Base-by-base conservation (phyloP, 805 yeast species). In the Ogataea trehaloabstinens region DNA sequence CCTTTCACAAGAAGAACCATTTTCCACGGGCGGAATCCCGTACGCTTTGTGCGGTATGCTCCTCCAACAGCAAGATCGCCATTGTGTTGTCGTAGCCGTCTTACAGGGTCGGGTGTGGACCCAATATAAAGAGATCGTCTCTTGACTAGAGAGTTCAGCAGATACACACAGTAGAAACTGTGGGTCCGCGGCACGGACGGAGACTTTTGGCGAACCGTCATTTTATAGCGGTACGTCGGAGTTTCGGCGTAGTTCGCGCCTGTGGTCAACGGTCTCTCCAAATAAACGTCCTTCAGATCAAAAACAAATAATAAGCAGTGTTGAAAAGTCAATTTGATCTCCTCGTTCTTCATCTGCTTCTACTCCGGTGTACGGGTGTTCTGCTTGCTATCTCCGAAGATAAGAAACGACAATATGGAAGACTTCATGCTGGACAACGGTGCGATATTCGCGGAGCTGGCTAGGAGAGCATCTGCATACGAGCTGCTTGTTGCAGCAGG, bases 51-150 rank as follows among this genome's bases (percentile, higher is more conserved):
- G 32, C 77, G 58, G 51, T 67, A 79, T 0, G 95, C 95, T 2
- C 95, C 93, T 1, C 85, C 85, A 2, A 56, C 60, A 16, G 58
- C 49, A 11, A 82, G 54, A 2, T 72, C 77, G 3, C 95, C 95
- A 62, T 86, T 86, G 55, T 86, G 95, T 50, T 86, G 95, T 28
- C 88, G 56, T 3, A 87, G 66, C 34, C 95, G 59, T 47, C 74
- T 51, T 3, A 64, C 54, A 0, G 95, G 95, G 51, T 85, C 75
- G 1, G 93, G 91, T 0, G 95, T 84, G 1, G 95, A 85, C 0
- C 95, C 95, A 4, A 86, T 74, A 53, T 86, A 86, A 51, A 80
- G 80, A 7, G 84, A 74, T 28, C 66, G 66, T 17, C 76, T 75
- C 46, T 74, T 77, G 8, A 76, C 70, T 3, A 71, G 52, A 0